Evolutionary conservation across 2,329 filamentous ascomycete genomes (phyloP), one percentile per base, ranked within the genome.

Genomic region (Sporothrix sp.): DNA sequence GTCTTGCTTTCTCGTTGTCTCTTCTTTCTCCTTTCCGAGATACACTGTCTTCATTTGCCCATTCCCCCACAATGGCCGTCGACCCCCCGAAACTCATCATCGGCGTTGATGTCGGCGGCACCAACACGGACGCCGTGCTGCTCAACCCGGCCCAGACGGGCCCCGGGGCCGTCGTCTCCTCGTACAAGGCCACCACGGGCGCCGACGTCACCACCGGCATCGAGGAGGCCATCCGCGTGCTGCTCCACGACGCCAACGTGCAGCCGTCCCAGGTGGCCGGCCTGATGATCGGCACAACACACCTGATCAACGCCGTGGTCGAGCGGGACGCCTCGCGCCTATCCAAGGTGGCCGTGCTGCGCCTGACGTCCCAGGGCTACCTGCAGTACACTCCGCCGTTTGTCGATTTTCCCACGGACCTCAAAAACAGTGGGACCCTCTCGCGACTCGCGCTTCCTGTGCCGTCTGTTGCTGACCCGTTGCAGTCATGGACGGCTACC

Each of bases 401-500:
- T 58, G 30, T 71, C 66, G 7, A 67, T 63, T 52, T 51, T 59
- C 75, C 73, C 10, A 56, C 62, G 1, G 65, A 66, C 5, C 58
- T 78, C n/a, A 65, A 44, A 10, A 50, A 40, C 23, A 50, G 48
- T 50, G 30, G 9, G 39, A 36, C 8, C 6, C 7, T 10, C n/a
- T 21, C 11, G 11, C 14, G n/a, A n/a, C n/a, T n/a, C n/a, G 10
- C 6, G 32, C 18, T 10, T 38, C n/a, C 2, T 7, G 2, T 63
- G 65, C 11, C 10, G 5, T 27, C 18, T 8, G 16, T 23, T 7
- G 5, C 39, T 43, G 18, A 43, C 25, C 10, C 13, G 10, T 60
- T 60, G 2, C 65, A 25, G 33, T 77, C 25, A 66, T 77, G 50
- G 62, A 71, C 21, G 73, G 72, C 0, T 66, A 74, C 51, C 65